phyloP scores from a whole-genome alignment of 768 basidiomycete genomes.

The Omphalotus guepiniiformis region DNA sequence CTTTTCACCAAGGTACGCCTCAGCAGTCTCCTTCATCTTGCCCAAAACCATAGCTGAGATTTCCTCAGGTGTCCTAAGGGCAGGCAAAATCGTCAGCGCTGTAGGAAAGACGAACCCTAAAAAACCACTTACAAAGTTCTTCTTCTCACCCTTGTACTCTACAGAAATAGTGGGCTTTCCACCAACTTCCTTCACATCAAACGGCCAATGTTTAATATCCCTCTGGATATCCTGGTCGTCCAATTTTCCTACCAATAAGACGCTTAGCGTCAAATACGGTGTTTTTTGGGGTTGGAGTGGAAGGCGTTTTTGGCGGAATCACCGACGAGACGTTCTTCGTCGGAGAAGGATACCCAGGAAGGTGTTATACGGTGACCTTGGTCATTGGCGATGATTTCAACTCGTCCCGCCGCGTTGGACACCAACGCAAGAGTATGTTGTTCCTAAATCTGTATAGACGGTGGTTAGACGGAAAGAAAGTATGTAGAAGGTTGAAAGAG shows the following conservation, averaged over 20 bases:
- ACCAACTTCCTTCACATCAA: conserved; percentile 20
- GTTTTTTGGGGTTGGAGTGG: conserved; percentile 83
- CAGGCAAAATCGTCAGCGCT: conserved; percentile 22
- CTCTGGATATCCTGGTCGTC: conserved; percentile 36
- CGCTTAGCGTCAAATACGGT: conserved; percentile 51
- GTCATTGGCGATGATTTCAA: conserved; percentile 49
- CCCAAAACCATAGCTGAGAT: conserved; percentile 38
- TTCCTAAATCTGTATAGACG: conserved; percentile 71
- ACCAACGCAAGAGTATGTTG: conserved; percentile 71
- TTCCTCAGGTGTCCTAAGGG: conserved; percentile 40
- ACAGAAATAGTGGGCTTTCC: conserved; percentile 46
- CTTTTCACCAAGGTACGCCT: conserved; percentile 41
- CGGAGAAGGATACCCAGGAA: conserved; percentile 54
- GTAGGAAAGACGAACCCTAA: neutral
- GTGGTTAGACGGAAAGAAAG: neutral
- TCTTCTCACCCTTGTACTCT: conserved; percentile 36
- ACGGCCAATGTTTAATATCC: conserved; percentile 37
- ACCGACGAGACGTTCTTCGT: conserved; percentile 69
- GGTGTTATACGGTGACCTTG: conserved; percentile 59
- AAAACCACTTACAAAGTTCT: conserved; percentile 31
- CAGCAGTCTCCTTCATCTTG: conserved; percentile 47
- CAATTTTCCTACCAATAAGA: conserved; percentile 38
- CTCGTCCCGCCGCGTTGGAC: conserved; percentile 75
- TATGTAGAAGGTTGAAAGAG: neutral
- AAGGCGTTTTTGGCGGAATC: conserved; percentile 96